A percentile compares a stretch with the other conserved stretches of the same genome.
These are phyloP conservation scores for Annona cherimola DNA, from an alignment of 164 flowering plant species.

Conservation along the genomic window DNA sequence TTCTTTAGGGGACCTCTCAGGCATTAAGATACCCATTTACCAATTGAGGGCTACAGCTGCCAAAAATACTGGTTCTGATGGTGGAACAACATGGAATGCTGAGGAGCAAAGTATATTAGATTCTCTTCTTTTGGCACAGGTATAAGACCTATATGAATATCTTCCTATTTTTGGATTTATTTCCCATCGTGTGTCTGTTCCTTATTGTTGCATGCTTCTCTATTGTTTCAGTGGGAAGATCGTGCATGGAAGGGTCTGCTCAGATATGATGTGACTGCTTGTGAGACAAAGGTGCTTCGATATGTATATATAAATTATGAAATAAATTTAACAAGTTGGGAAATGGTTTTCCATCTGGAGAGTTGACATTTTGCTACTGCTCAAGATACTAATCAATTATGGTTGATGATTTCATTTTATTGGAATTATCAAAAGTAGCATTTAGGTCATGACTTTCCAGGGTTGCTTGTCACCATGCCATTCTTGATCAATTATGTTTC, in stretches of 20 bases:
- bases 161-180: background rate
- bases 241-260: conserved; percentile 24
- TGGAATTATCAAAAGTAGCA: too few relatives aligned
- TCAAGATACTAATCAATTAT: too few relatives aligned
- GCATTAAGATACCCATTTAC: conserved; percentile 24
- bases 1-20: conserved; percentile 9
- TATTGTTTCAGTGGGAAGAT: conserved; percentile 33
- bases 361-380: too few relatives aligned
- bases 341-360: background rate
- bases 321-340: background rate
- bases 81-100: conserved; percentile 6
- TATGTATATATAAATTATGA: background rate
- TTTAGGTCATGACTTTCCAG: too few relatives aligned
- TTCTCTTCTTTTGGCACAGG: conserved; percentile 36
- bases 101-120: conserved; percentile 30
- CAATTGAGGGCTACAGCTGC: conserved; percentile 19
- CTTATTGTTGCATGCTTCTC: background rate
- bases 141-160: background rate
- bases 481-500: background rate
- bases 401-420: too few relatives aligned
- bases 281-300: conserved; percentile 29
- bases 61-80: conserved; percentile 7
- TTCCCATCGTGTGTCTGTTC: background rate
- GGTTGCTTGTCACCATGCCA: too few relatives aligned
- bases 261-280: conserved; percentile 31